These are phyloP conservation scores for Ceratonia siliqua DNA, from an alignment of 306 rosid genomes.

Conservation along the genomic window DNA sequence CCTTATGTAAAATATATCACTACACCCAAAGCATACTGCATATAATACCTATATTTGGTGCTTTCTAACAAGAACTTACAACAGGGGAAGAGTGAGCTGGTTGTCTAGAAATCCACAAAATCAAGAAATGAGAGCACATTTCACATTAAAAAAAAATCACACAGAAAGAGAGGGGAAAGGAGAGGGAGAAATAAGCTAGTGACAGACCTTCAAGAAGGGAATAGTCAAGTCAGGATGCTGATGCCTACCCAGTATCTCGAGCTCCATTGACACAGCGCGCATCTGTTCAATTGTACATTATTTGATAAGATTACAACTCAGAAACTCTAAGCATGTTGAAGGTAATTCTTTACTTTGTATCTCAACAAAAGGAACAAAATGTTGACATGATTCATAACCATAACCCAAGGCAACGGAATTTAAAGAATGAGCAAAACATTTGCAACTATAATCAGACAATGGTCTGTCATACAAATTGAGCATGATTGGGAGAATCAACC, in stretches of 20 bases:
- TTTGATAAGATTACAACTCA: slow-evolving; percentile 32
- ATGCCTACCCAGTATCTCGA: slow-evolving; percentile 93
- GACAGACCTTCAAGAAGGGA: slow-evolving; percentile 79
- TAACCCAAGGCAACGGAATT: not conserved
- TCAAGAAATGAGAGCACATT: slow-evolving; percentile 6
- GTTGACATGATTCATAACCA: not conserved
- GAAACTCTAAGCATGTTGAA: slow-evolving; percentile 29
- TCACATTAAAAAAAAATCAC: not conserved
- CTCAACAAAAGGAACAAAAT: slow-evolving; percentile 25
- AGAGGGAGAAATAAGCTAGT: not conserved
- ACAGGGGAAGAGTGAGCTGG: not conserved
- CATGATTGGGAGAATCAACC: slow-evolving; percentile 14
- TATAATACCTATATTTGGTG: not conserved
- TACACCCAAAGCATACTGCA: not conserved
- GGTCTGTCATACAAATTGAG: not conserved
- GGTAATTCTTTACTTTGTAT: slow-evolving; percentile 19
- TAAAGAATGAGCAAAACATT: slow-evolving; percentile 7
- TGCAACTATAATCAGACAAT: not conserved
- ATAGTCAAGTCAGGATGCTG: slow-evolving; percentile 84
- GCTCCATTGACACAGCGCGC: slow-evolving; percentile 78
- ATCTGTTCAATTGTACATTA: slow-evolving; percentile 60
- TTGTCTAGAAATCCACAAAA: slow-evolving; percentile 23
- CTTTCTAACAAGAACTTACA: not conserved
- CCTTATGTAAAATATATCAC: not conserved
- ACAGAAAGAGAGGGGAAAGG: not conserved